Evolutionary conservation across 768 basidiomycete species (phyloP).

Genomic region (Pulveroboletus sp.): DNA sequence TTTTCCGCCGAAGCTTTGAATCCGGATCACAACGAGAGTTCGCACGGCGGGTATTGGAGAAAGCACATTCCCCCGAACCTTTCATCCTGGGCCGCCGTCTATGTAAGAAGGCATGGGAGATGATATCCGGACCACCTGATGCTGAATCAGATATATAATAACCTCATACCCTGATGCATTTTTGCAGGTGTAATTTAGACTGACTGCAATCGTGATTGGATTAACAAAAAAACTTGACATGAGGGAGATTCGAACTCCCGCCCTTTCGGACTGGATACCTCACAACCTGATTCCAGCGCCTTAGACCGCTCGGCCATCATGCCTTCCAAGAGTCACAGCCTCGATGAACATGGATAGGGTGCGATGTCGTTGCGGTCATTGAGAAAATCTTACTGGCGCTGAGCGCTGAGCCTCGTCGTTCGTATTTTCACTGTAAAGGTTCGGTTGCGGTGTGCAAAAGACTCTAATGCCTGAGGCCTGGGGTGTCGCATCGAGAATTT

Average conservation of each 20-base stretch:
- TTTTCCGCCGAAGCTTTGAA: conserved; percentile 50
- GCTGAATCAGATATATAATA: conserved; percentile 24
- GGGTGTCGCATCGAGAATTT: too few relatives aligned
- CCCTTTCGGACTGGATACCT: conserved; percentile 33
- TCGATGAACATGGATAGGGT: too few relatives aligned
- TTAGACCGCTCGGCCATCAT: conserved; percentile 60
- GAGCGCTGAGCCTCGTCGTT: too few relatives aligned
- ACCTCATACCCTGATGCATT: conserved; percentile 22
- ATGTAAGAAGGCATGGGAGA: conserved; percentile 39
- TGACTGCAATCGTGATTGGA: neutral
- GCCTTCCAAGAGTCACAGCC: conserved; percentile 15
- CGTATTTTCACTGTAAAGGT: too few relatives aligned
- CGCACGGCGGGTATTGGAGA: conserved; percentile 58
- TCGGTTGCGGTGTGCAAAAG: too few relatives aligned
- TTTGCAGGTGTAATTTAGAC: conserved; percentile 10
- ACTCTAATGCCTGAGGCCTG: too few relatives aligned
- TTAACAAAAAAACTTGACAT: conserved; percentile 20
- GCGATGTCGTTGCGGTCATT: too few relatives aligned
- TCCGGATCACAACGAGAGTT: conserved; percentile 61
- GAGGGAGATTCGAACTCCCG: conserved; percentile 36
- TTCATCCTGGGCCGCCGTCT: conserved; percentile 41
- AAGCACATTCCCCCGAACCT: conserved; percentile 62
- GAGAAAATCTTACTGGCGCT: too few relatives aligned
- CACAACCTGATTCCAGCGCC: conserved; percentile 49
- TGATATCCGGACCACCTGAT: conserved; percentile 30